Percentiles rank a stretch among this genome's conserved stretches.
These are phyloP conservation scores for Tulasnella sp. DNA, from an alignment of 768 basidiomycete species.

Conservation along the genomic window DNA sequence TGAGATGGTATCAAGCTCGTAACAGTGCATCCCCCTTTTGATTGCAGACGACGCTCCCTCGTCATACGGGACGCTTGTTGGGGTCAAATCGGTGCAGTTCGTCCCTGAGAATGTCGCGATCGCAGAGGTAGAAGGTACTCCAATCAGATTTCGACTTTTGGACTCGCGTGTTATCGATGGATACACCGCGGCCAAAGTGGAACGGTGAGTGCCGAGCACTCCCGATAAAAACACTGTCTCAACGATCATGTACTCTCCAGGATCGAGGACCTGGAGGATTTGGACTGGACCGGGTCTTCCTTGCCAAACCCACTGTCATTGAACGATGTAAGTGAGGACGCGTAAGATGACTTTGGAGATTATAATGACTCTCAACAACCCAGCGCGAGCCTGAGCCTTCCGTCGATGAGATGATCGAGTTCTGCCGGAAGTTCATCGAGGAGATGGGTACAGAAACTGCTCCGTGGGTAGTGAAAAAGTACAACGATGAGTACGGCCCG, in stretches of 20 bases:
- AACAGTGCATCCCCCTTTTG: background rate
- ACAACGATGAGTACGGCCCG: constrained; percentile 23
- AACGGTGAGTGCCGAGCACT: background rate
- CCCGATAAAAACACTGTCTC: background rate
- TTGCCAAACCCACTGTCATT: background rate
- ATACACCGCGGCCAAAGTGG: constrained; percentile 10
- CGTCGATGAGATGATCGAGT: constrained; percentile 13
- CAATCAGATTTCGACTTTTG: constrained; percentile 14
- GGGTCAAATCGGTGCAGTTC: constrained; percentile 19
- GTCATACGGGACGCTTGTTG: constrained; percentile 24
- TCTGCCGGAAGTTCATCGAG: constrained; percentile 25
- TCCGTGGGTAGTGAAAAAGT: constrained; percentile 21
- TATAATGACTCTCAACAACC: background rate
- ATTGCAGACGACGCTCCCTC: background rate
- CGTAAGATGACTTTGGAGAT: too few species aligned
- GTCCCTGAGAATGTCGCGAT: constrained; percentile 11
- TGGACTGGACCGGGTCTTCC: background rate
- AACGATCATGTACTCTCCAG: background rate
- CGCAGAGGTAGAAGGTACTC: constrained; percentile 16
- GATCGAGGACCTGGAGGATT: constrained; percentile 3
- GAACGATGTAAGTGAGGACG: background rate
- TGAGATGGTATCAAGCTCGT: background rate
- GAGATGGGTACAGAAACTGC: constrained; percentile 24
- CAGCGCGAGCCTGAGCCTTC: background rate
- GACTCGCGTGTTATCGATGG: constrained; percentile 16